Base-by-base conservation (phyloP, 805 yeast genomes). In the Cyberlindnera euphorbiiphila region DNA sequence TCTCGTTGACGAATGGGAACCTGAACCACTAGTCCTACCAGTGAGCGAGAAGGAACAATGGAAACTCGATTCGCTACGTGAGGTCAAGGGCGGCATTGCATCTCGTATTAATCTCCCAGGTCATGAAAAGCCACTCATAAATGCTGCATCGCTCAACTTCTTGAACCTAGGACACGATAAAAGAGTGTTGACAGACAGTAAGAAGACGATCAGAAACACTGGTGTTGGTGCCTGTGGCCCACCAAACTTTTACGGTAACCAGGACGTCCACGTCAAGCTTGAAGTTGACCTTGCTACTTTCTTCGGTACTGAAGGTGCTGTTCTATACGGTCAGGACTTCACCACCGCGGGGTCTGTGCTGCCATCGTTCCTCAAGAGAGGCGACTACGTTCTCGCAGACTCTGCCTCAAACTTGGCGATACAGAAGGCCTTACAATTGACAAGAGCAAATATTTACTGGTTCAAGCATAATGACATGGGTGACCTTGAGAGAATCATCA, bases 161-260 rank as follows among this genome's bases (percentile, higher is more conserved):
- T 69, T 86, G 54, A 74, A 78, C 50, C 64, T 87, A 56, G 73
- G 81, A 34, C 61, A 62, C 23, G 62, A 73, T 49, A 60, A 62
- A 15, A 57, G 45, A 12, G 67, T 87, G 26, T 65, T 66, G 36
- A 59, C 67, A 15, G 72, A 68, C 10, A 87, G 88, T 5, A 70
- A 74, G 36, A 58, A 66, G 21, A 69, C 77, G 16, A 78, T 93
- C 43, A 67, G 68, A 32, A 68, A 69, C 41, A 78, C 83, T 42
- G 98, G 98, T 57, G 97, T 93, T 35, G 98, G 98, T 47, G 91
- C 97, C 1, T 93, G 98, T 68, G 96, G 98, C 27, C 98, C 98
- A 5, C 95, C 97, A 29, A 95, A 95, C 39, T 93, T 93, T 54
- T 93, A 89, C 60, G 98, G 98, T 44, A 84, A 88, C 43, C 96